Conservation (phyloP, 176 grass and related monocot genomes). For the Dendrocalamus sinicus region DNA sequence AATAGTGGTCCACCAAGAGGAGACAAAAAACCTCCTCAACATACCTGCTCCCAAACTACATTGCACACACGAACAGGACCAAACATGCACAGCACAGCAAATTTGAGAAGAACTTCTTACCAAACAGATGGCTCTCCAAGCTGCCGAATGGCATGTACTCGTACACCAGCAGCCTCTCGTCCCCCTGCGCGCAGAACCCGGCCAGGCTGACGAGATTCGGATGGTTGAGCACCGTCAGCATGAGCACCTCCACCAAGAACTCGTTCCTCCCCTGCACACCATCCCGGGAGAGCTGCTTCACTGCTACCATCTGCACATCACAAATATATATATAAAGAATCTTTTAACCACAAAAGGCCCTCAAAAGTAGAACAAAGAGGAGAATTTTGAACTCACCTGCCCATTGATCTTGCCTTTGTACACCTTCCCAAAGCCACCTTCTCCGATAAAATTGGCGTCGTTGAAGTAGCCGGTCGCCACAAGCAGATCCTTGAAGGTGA, state of each 20-base stretch:
- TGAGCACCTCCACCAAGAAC: conserved; percentile 93
- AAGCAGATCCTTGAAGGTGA: conserved; percentile 86
- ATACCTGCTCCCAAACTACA: not conserved
- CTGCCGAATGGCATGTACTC: conserved; percentile 95
- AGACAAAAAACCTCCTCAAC: not conserved
- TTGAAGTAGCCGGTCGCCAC: conserved; percentile 83
- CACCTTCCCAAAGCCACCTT: conserved; percentile 91
- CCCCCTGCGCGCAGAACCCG: conserved; percentile 88
- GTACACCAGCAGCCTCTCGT: conserved; percentile 90
- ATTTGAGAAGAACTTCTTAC: conserved; percentile 50
- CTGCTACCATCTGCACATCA: conserved; percentile 70
- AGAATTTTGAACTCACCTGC: conserved; percentile 48
- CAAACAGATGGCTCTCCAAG: conserved; percentile 86
- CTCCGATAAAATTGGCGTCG: conserved; percentile 75
- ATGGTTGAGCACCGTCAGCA: conserved; percentile 82
- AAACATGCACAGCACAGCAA: not conserved
- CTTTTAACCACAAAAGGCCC: not conserved
- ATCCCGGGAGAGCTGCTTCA: conserved; percentile 84
- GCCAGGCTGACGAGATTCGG: conserved; percentile 79
- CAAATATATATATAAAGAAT: not conserved
- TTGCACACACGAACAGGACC: not conserved
- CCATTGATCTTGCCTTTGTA: conserved; percentile 83
- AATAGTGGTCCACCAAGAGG: not conserved
- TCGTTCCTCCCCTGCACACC: conserved; percentile 81
- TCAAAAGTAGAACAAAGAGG: not conserved